Base-by-base conservation (phyloP, 2,329 filamentous ascomycete species). In the Thelonectria olida region DNA sequence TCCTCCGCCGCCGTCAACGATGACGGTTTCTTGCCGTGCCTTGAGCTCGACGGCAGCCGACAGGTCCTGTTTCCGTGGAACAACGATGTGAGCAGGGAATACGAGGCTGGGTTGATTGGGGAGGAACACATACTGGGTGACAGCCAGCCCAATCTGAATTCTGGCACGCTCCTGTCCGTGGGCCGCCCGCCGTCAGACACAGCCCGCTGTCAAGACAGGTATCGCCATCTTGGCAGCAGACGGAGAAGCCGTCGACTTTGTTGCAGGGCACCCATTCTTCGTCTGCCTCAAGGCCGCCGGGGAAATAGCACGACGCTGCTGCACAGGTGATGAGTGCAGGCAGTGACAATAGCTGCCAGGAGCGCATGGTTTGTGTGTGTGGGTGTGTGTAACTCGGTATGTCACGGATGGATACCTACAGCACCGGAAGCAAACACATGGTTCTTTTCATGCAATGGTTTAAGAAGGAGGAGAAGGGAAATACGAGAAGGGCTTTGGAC, bases 101-200 rank as follows among this genome's bases (percentile, higher is more conserved):
- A 39, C n/a, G 22, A n/a, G n/a, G n/a, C n/a, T n/a, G n/a, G n/a
- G n/a, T n/a, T n/a, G n/a, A n/a, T n/a, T n/a, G 13, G 23, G 41
- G 25, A 44, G 13, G n/a, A 17, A 42, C 4, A 38, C 50, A 34
- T n/a, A 34, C 50, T 38, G 31, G 12, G 19, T 53, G 28, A n/a
- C 50, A 54, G n/a, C 50, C 50, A 9, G 20, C 38, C 50, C 50
- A 54, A 22, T 28, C 39, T n/a, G 50, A 19, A 19, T 45, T 54
- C 19, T 54, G 25, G 15, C 50, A 54, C 17, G 39, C 25, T 31
- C 50, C 17, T 12, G 19, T 15, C 7, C 4, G 2, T 5, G 19
- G 5, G 7, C 38, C 39, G 23, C 27, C 13, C 38, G 38, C 4
- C 4, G 27, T 23, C 17, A 22, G 38, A 28, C 50, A 54, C n/a